Evolutionary conservation across 768 basidiomycete species (phyloP).

Genomic region (Hericium alpestre): DNA sequence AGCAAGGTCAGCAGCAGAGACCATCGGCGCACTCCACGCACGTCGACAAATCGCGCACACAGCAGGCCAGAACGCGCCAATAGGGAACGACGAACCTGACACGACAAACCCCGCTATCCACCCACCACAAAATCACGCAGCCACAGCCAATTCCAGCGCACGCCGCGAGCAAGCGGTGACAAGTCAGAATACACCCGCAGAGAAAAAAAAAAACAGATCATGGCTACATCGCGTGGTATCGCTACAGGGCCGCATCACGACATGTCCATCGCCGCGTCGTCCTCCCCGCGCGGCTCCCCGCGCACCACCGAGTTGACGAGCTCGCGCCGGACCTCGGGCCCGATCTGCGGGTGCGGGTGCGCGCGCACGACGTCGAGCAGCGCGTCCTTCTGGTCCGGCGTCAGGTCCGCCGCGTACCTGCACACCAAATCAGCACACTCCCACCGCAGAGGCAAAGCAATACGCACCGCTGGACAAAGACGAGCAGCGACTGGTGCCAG

Average conservation of each 20-base stretch:
- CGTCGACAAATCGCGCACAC: too few relatives aligned
- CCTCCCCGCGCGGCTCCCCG: conserved; percentile 60
- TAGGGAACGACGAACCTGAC: too few relatives aligned
- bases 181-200: too few relatives aligned
- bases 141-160: too few relatives aligned
- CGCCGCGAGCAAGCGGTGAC: too few relatives aligned
- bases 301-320: conserved; percentile 78
- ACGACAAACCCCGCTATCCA: too few relatives aligned
- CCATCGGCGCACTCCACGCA: too few relatives aligned
- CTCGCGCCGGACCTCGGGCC: conserved; percentile 84
- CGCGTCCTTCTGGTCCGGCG: conserved; percentile 95
- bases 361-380: conserved; percentile 86
- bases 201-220: too few relatives aligned
- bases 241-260: conserved; percentile 1
- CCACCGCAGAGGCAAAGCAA: neutral
- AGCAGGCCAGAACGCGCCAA: too few relatives aligned
- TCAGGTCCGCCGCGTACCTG: conserved; percentile 92
- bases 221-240: neutral
- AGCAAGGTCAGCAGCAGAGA: too few relatives aligned
- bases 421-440: neutral
- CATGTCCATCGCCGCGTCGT: conserved; percentile 43
- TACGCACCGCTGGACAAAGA: conserved; percentile 81
- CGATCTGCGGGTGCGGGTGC: conserved; percentile 79
- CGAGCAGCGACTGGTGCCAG: conserved; percentile 95
- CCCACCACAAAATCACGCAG: too few relatives aligned